Conservation (phyloP, 305 asterid species). For the Fraxinus sp. region DNA sequence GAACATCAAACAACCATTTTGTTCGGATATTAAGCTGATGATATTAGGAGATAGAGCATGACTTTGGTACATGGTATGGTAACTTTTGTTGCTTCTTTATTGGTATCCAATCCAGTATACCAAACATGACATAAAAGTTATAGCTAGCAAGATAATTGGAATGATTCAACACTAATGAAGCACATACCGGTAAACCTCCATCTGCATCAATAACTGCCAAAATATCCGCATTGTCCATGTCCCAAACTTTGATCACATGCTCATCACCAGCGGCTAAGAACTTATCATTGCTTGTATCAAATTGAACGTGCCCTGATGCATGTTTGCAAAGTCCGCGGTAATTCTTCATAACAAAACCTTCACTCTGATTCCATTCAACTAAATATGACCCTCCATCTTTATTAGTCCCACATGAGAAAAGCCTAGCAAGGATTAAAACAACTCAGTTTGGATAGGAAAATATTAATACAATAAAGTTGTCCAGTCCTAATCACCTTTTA, state of each 20-base stretch:
- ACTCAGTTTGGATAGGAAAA: slow-evolving; percentile 23
- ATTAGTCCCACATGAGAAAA: slow-evolving; percentile 75
- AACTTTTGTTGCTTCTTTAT: background rate
- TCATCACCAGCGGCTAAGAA: slow-evolving; percentile 71
- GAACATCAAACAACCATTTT: slow-evolving; percentile 1
- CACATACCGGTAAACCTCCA: slow-evolving; percentile 59
- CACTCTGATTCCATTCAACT: slow-evolving; percentile 68
- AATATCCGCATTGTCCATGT: slow-evolving; percentile 43
- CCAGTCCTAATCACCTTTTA: slow-evolving; percentile 46
- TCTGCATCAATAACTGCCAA: slow-evolving; percentile 49
- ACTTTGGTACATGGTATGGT: background rate
- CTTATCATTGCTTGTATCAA: slow-evolving; percentile 42
- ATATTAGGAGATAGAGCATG: slow-evolving; percentile 1
- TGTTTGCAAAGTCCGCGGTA: slow-evolving; percentile 51
- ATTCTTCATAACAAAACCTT: slow-evolving; percentile 47
- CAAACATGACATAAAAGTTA: background rate
- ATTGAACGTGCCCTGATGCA: slow-evolving; percentile 41
- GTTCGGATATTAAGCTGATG: background rate
- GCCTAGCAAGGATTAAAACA: slow-evolving; percentile 36
- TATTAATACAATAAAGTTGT: slow-evolving; percentile 16
- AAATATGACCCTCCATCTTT: slow-evolving; percentile 54
- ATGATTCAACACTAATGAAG: background rate
- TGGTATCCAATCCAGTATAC: background rate
- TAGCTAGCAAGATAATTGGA: slow-evolving; percentile 5
- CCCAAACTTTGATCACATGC: slow-evolving; percentile 65